Base-by-base conservation (phyloP, 2,329 filamentous ascomycete genomes). In the Rhinocladiella mackenziei region DNA sequence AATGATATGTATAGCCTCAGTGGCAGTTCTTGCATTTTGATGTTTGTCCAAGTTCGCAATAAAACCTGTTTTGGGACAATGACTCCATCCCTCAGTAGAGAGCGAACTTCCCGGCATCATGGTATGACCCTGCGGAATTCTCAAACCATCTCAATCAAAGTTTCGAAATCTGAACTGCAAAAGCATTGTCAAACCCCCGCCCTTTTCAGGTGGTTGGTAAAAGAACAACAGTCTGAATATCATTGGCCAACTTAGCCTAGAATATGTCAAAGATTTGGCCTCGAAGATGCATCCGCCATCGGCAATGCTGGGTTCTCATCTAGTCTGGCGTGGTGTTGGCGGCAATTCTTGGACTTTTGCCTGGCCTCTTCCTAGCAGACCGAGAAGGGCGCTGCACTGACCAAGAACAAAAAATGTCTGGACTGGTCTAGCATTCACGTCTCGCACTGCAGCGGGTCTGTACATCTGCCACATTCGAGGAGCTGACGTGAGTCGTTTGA, bases 381-480 rank as follows among this genome's bases (percentile, higher is more conserved):
- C n/a, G n/a, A n/a, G n/a, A n/a, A n/a, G n/a, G n/a, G n/a, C n/a
- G n/a, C n/a, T n/a, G n/a, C n/a, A n/a, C n/a, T n/a, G n/a, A n/a
- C n/a, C n/a, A n/a, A n/a, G n/a, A n/a, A n/a, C n/a, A n/a, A n/a
- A n/a, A n/a, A n/a, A n/a, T n/a, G n/a, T n/a, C n/a, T n/a, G n/a
- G n/a, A n/a, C n/a, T n/a, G n/a, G n/a, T n/a, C n/a, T n/a, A n/a
- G n/a, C n/a, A n/a, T n/a, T n/a, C n/a, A n/a, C n/a, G n/a, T n/a
- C n/a, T n/a, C n/a, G n/a, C n/a, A n/a, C n/a, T n/a, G n/a, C n/a
- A n/a, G n/a, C n/a, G n/a, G n/a, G n/a, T n/a, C n/a, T n/a, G n/a
- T n/a, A n/a, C n/a, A n/a, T n/a, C n/a, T n/a, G n/a, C n/a, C 43
- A 30, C 43, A 44, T 44, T 38, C 43, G 39, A 51, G 37, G 34